Conservation (phyloP, 2,329 filamentous ascomycete genomes). For the Davidsoniella australis region DNA sequence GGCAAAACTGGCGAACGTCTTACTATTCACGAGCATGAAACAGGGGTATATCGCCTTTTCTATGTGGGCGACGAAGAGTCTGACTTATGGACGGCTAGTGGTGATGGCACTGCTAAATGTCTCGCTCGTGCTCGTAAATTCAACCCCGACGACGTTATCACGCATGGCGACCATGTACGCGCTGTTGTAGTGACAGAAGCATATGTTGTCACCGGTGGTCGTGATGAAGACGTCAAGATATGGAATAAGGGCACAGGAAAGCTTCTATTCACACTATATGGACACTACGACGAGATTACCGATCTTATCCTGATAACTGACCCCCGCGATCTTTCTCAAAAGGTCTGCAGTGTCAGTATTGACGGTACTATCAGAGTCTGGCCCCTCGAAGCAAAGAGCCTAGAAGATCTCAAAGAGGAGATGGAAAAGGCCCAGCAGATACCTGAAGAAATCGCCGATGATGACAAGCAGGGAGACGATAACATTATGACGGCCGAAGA, state of each 20-base stretch:
- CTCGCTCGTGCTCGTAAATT: constrained; percentile 53
- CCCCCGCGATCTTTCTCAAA: constrained; percentile 21
- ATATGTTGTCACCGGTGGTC: constrained; percentile 73
- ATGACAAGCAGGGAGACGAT: constrained; percentile 23
- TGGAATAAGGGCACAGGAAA: constrained; percentile 66
- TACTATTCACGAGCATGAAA: constrained; percentile 66
- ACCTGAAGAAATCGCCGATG: constrained; percentile 30
- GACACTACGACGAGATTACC: constrained; percentile 89
- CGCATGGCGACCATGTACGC: constrained; percentile 80
- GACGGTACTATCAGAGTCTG: constrained; percentile 79
- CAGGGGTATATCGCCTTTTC: constrained; percentile 65
- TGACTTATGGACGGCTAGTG: constrained; percentile 84
- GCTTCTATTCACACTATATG: constrained; percentile 55
- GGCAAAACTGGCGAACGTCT: constrained; percentile 26
- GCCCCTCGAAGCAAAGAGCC: constrained; percentile 47
- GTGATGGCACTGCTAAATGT: constrained; percentile 75
- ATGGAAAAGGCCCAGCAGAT: constrained; percentile 32
- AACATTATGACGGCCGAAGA: constrained; percentile 67
- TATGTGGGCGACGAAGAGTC: constrained; percentile 50
- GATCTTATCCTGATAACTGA: constrained; percentile 48
- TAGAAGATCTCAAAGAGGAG: constrained; percentile 32
- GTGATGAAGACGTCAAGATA: constrained; percentile 80
- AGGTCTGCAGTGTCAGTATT: constrained; percentile 68
- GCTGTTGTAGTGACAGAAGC: constrained; percentile 59
- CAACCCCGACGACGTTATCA: constrained; percentile 51